Base-by-base conservation (phyloP, 1,284 basidiomycete species). In the Ustilago trichophora region DNA sequence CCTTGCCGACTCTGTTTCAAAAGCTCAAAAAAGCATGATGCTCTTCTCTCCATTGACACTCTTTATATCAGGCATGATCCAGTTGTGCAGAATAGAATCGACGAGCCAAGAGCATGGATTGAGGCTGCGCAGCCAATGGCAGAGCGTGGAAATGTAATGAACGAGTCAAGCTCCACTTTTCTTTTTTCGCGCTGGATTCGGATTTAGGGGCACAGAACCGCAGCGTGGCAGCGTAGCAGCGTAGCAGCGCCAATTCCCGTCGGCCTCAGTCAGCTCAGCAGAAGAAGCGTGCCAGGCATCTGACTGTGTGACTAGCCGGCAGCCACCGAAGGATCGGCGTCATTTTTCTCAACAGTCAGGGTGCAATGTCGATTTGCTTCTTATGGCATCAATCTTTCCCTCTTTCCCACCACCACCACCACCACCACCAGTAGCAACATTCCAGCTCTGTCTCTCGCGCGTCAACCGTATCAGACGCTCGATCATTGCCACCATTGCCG, bases 241-340 rank as follows among this genome's bases (percentile, higher is more conserved):
- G n/a, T n/a, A n/a, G n/a, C n/a, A n/a, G n/a, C n/a, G n/a, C n/a
- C n/a, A n/a, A n/a, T n/a, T n/a, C n/a, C n/a, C 13, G 27, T 29
- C 27, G 27, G 27, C 27, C 13, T 40, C 40, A 44, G 41, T 42
- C 44, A 34, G 35, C 48, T 51, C 49, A 51, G 27, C 27, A 29
- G 27, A 29, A 13, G 13, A 29, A 29, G 13, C 27, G 7, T n/a
- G n/a, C n/a, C n/a, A n/a, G n/a, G n/a, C n/a, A n/a, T n/a, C n/a
- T n/a, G n/a, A n/a, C 27, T 8, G 27, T 29, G 13, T 29, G 7
- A 8, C 13, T 7, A 29, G 7, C 40, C 54, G 54, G 27, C 41
- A 56, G 41, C 41, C 56, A 49, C 45, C 47, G 45, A 56, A 40
- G 32, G 35, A 44, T 48, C 43, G 37, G 56, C 44, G 56, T 58